These are phyloP conservation scores for Phascolomyces articulosus DNA, from an alignment of 371 early-diverging fungal genomes.

Conservation along the genomic window DNA sequence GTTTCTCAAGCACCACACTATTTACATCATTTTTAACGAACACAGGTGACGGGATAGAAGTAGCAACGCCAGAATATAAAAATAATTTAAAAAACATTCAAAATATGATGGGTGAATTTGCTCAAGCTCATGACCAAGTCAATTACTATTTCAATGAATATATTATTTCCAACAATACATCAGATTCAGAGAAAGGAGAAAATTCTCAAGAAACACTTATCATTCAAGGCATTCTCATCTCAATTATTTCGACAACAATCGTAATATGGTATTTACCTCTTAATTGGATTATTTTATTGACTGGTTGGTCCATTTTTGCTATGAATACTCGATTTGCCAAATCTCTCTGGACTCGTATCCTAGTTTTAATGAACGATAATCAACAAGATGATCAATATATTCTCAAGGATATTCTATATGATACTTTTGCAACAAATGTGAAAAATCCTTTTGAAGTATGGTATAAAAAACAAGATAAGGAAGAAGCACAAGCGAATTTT, in stretches of 20 bases:
- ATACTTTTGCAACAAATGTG: background rate
- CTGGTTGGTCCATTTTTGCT: conserved; percentile 31
- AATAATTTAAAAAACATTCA: conserved; percentile 46
- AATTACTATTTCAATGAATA: conserved; percentile 10
- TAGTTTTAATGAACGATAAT: too few relatives aligned
- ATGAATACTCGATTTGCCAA: conserved; percentile 40
- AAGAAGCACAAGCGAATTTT: too few relatives aligned
- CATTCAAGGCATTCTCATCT: conserved; percentile 36
- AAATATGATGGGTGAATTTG: conserved; percentile 52
- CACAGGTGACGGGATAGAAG: too few relatives aligned
- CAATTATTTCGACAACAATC: conserved; percentile 8
- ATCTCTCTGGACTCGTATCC: background rate
- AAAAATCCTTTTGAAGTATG: background rate
- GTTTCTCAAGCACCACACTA: too few relatives aligned
- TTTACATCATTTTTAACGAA: background rate
- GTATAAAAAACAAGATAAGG: background rate
- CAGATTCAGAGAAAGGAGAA: too few relatives aligned
- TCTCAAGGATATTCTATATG: conserved; percentile 30
- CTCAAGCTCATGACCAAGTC: conserved; percentile 32
- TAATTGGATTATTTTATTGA: conserved; percentile 20
- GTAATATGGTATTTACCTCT: conserved; percentile 30
- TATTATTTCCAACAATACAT: too few relatives aligned
- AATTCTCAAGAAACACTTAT: too few relatives aligned
- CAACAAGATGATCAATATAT: too few relatives aligned
- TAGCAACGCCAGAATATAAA: conserved; percentile 33